Evolutionary conservation across 1,284 basidiomycete species (phyloP).

Genomic region (Trichosporon sp.): DNA sequence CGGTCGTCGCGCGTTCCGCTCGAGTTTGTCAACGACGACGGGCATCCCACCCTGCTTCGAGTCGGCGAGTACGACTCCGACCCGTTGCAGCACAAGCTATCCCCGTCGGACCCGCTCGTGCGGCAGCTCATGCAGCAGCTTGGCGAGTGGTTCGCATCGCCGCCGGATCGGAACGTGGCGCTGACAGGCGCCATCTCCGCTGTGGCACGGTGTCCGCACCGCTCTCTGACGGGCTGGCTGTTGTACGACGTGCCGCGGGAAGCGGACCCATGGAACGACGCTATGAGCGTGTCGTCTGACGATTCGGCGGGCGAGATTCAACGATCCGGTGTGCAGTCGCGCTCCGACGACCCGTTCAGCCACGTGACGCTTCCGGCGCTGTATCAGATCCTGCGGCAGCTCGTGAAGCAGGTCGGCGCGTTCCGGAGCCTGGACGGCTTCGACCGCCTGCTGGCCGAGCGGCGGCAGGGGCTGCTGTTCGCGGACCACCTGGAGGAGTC

Average conservation of each 20-base stretch:
- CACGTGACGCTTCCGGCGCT: slow-evolving; percentile 57
- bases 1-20: slow-evolving; percentile 20
- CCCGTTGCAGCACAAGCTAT: slow-evolving; percentile 59
- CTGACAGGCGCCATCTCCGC: slow-evolving; percentile 75
- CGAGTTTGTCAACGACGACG: slow-evolving; percentile 23
- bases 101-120: slow-evolving; percentile 71
- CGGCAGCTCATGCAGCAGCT: slow-evolving; percentile 66
- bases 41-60: slow-evolving; percentile 19
- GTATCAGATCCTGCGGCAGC: slow-evolving; percentile 69
- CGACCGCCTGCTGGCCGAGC: slow-evolving; percentile 76
- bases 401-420: slow-evolving; percentile 56
- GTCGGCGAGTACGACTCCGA: slow-evolving; percentile 20
- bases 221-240: slow-evolving; percentile 83
- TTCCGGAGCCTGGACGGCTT: slow-evolving; percentile 59
- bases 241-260: slow-evolving; percentile 24
- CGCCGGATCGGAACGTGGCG: slow-evolving; percentile 81
- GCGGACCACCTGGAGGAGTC: slow-evolving; percentile 91
- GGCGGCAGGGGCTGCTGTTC: slow-evolving; percentile 83
- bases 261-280: slow-evolving; percentile 51
- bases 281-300: slow-evolving; percentile 5
- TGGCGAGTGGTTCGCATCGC: slow-evolving; percentile 74
- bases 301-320: slow-evolving; percentile 9
- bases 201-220: slow-evolving; percentile 73
- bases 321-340: slow-evolving; percentile 6
- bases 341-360: slow-evolving; percentile 7